These are phyloP conservation scores for Zygosaccharomyces sapae DNA, from an alignment of 1,139 yeast species.

Conservation along the genomic window DNA sequence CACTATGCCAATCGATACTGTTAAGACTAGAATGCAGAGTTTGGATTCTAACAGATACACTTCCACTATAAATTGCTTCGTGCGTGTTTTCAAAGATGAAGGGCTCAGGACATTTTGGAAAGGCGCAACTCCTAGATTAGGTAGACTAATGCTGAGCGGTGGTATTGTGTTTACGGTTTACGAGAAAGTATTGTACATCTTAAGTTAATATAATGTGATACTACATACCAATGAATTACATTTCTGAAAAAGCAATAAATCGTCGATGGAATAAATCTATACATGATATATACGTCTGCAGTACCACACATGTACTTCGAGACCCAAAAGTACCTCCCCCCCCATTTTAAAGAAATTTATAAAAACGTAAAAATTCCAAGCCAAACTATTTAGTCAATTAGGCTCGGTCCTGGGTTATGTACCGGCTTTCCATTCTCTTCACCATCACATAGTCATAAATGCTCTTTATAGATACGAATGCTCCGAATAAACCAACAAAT, in stretches of 20 bases:
- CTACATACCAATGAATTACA: background rate
- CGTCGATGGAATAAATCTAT: background rate
- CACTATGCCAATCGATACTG: constrained; percentile 97
- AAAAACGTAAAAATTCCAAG: background rate
- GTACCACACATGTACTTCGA: background rate
- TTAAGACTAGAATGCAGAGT: constrained; percentile 96
- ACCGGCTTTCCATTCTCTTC: constrained; percentile 60
- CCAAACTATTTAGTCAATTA: background rate
- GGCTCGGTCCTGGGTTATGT: constrained; percentile 28
- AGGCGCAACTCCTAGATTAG: constrained; percentile 96
- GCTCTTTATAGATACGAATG: constrained; percentile 61
- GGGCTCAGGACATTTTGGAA: constrained; percentile 95
- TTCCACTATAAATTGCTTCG: constrained; percentile 79
- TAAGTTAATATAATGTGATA: constrained; percentile 33
- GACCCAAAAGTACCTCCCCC: background rate
- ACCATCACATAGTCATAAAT: constrained; percentile 68
- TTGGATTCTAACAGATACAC: constrained; percentile 72
- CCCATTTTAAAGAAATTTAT: background rate
- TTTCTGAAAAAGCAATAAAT: background rate
- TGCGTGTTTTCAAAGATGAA: constrained; percentile 74
- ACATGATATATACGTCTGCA: background rate
- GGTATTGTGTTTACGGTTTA: constrained; percentile 94
- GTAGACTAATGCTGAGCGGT: constrained; percentile 86
- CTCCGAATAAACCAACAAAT: constrained; percentile 48
- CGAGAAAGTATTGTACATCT: constrained; percentile 72